Evolutionary conservation across 169 alveolate species (phyloP).

Genomic region (Theileria orientalis): DNA sequence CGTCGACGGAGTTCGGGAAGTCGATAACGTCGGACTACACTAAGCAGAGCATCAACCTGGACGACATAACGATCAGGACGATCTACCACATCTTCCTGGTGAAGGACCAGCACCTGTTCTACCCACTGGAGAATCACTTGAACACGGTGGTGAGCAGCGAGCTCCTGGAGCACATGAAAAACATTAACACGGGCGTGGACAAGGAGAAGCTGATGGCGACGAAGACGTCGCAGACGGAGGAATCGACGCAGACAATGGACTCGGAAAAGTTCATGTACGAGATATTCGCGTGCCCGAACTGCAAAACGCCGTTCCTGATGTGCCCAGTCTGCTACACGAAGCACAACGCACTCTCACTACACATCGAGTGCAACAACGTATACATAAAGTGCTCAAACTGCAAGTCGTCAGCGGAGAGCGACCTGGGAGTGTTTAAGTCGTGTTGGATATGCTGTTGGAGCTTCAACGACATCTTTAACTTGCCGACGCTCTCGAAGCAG

Average conservation of each 20-base stretch:
- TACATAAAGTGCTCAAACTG: constrained; percentile 73
- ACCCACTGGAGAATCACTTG: constrained; percentile 13
- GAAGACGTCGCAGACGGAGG: neutral
- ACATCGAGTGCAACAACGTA: constrained; percentile 65
- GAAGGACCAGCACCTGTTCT: constrained; percentile 19
- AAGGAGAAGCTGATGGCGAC: neutral
- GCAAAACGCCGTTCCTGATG: constrained; percentile 74
- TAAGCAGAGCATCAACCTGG: neutral
- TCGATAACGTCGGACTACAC: neutral
- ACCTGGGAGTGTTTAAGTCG: constrained; percentile 29
- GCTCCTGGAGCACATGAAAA: constrained; percentile 41
- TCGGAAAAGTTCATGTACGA: constrained; percentile 36
- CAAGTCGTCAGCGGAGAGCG: constrained; percentile 22
- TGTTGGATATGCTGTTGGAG: constrained; percentile 62
- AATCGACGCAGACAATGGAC: neutral
- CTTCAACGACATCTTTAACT: constrained; percentile 20
- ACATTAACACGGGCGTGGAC: neutral
- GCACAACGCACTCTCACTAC: constrained; percentile 66
- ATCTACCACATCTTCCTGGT: constrained; percentile 42
- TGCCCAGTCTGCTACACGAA: constrained; percentile 76
- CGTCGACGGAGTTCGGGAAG: neutral
- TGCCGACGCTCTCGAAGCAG: neutral
- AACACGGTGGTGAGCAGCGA: constrained; percentile 46
- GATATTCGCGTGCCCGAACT: constrained; percentile 75
- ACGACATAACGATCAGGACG: constrained; percentile 26